phyloP scores from a whole-genome alignment of 176 grass and related monocot genomes.

The Raddia guianensis region DNA sequence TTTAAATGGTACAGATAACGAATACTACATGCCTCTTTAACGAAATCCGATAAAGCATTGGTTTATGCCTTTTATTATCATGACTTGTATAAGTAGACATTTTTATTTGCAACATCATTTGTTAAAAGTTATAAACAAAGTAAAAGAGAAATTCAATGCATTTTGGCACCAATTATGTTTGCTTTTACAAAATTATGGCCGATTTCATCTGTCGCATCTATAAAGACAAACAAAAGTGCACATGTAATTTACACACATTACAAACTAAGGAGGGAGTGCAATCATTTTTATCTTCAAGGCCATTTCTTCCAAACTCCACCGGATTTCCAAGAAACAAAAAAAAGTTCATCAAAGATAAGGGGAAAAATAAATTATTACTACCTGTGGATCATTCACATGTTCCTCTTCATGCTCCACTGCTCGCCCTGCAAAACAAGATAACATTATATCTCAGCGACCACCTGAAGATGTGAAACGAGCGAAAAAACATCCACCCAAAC shows the following conservation, averaged over 20 bases:
- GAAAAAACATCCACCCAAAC: conserved; percentile 15
- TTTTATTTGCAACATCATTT: conserved; percentile 18
- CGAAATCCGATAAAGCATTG: background rate
- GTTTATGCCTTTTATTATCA: background rate
- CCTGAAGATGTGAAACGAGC: conserved; percentile 4
- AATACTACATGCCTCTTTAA: background rate
- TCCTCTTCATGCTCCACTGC: conserved; percentile 78
- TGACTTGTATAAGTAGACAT: background rate
- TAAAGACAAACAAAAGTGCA: background rate
- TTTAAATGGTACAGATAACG: background rate
- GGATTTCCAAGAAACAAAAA: background rate
- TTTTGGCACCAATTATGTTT: background rate
- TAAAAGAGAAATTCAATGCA: background rate
- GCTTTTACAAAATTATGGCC: background rate
- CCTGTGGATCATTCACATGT: conserved; percentile 64
- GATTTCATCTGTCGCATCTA: background rate
- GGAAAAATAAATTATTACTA: conserved; percentile 28
- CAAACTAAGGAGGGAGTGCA: background rate
- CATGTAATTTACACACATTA: background rate
- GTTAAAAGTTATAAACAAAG: conserved; percentile 22
- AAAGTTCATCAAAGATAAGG: background rate
- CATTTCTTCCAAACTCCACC: conserved; percentile 14
- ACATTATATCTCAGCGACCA: conserved; percentile 28
- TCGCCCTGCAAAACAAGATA: conserved; percentile 57
- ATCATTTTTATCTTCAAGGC: background rate